Base-by-base conservation (phyloP, 768 basidiomycete genomes). In the Amanita rimosa region DNA sequence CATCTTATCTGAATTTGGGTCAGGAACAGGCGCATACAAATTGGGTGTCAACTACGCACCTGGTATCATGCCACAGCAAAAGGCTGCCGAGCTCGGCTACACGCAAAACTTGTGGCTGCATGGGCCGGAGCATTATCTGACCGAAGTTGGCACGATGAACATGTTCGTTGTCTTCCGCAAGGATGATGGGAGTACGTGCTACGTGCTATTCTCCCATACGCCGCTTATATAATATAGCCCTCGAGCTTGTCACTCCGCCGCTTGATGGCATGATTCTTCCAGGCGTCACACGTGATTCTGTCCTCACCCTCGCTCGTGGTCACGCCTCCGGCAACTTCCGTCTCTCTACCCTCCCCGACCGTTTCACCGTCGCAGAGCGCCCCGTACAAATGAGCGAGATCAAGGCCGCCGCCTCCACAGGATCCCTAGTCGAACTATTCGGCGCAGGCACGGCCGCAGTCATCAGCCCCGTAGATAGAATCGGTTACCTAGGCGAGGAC, bases 241-340 rank as follows among this genome's bases (percentile, higher is more conserved):
- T 79, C 51, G 91, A 97, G 61, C 72, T 96, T 46, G 72, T 90
- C 53, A 96, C 95, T 1, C 88, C 94, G 2, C 85, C 90, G 11
- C 68, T 96, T 52, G 90, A 87, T 60, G 92, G 93, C 44, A 85
- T 89, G 65, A 90, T 97, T 58, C 78, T 98, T 1, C 92, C 93
- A 2, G 91, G 94, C 39, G 80, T 97, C 21, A 96, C 93, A 6
- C 81, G 94, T 53, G 85, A 86, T 57, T 92, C 89, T 22, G 81
- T 88, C 37, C 75, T 96, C 34, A 58, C 71, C 0, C 81, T 97
- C 38, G 76, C 79, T 3, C 67, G 76, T 13, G 81, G 79, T 7
- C 87, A 89, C 54, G 66, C 69, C 0, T 68, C 79, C 7, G 60
- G 72, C 36, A 65, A 66, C 50, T 60, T 62, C 14, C 60, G 55